Evolutionary conservation across 2,329 filamentous ascomycete species (phyloP).

Genomic region (Byssochlamys sp.): DNA sequence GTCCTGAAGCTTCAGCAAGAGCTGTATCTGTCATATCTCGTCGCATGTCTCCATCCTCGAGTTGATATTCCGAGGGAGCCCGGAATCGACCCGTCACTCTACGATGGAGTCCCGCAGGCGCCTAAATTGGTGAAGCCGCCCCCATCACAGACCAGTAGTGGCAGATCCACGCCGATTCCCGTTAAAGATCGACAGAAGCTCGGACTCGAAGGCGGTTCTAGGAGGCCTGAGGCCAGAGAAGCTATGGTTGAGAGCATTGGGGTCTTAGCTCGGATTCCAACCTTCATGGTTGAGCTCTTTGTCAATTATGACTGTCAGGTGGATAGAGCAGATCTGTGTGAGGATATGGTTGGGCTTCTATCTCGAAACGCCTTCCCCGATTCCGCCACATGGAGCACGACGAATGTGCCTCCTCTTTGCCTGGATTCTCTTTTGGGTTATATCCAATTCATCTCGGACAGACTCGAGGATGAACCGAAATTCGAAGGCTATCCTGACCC

Average conservation of each 20-base stretch:
- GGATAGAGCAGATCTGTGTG: conserved; percentile 80
- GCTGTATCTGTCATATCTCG: conserved; percentile 84
- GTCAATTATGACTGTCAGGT: conserved; percentile 97
- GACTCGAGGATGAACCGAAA: conserved; percentile 61
- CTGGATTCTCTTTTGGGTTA: conserved; percentile 84
- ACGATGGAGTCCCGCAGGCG: conserved; percentile 83
- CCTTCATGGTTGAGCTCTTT: conserved; percentile 89
- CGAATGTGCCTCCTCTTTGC: conserved; percentile 89
- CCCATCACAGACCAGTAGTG: conserved; percentile 66
- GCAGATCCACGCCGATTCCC: conserved; percentile 78
- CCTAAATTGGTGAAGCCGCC: conserved; percentile 75
- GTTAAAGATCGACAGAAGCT: conserved; percentile 87
- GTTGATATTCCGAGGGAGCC: conserved; percentile 86
- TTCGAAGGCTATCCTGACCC: conserved; percentile 59
- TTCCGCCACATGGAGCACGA: conserved; percentile 96
- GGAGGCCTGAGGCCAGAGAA: conserved; percentile 90
- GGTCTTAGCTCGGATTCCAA: conserved; percentile 81
- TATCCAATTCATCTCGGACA: conserved; percentile 81
- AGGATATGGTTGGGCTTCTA: conserved; percentile 86
- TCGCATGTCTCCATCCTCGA: conserved; percentile 86
- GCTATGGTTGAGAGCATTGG: conserved; percentile 97
- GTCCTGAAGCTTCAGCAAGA: conserved; percentile 95
- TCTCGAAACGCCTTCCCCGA: conserved; percentile 93
- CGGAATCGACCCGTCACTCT: conserved; percentile 81
- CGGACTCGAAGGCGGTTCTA: conserved; percentile 78